These are phyloP conservation scores for Peziza echinospora DNA, from an alignment of 495 filamentous ascomycete genomes.

Conservation along the genomic window DNA sequence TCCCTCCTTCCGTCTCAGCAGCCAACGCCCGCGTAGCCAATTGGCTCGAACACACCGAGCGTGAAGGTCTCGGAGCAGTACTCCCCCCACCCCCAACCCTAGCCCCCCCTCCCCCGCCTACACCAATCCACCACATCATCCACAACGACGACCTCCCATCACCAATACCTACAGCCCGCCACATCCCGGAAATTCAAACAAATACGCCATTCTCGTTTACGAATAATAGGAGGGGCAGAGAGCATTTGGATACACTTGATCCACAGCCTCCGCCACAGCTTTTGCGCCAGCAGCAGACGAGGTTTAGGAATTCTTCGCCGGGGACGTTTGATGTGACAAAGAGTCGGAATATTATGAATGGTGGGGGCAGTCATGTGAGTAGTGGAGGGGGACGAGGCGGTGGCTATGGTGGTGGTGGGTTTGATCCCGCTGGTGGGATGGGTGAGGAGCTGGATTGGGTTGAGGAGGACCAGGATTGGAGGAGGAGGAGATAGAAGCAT, in stretches of 20 bases:
- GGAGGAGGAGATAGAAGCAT: background rate
- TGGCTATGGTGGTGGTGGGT: too few relatives aligned
- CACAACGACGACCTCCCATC: background rate
- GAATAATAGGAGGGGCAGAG: background rate
- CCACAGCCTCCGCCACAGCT: too few relatives aligned
- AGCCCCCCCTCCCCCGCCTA: background rate
- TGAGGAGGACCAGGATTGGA: background rate
- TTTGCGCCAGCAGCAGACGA: too few relatives aligned
- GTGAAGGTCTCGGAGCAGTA: background rate
- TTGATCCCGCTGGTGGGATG: too few relatives aligned
- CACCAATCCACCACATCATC: too few relatives aligned
- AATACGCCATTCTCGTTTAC: background rate
- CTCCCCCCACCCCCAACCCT: background rate
- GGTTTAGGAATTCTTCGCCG: background rate
- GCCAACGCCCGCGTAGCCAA: background rate
- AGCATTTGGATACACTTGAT: background rate
- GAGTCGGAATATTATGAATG: background rate
- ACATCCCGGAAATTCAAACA: background rate
- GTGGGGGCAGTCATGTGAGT: background rate
- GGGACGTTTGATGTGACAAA: background rate
- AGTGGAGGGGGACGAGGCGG: background rate
- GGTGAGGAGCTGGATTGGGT: background rate
- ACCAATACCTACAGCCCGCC: background rate
- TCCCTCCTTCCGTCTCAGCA: background rate
- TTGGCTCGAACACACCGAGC: background rate